Base-by-base conservation (phyloP, 371 early-diverging fungal species). In the Mortierella sp. region DNA sequence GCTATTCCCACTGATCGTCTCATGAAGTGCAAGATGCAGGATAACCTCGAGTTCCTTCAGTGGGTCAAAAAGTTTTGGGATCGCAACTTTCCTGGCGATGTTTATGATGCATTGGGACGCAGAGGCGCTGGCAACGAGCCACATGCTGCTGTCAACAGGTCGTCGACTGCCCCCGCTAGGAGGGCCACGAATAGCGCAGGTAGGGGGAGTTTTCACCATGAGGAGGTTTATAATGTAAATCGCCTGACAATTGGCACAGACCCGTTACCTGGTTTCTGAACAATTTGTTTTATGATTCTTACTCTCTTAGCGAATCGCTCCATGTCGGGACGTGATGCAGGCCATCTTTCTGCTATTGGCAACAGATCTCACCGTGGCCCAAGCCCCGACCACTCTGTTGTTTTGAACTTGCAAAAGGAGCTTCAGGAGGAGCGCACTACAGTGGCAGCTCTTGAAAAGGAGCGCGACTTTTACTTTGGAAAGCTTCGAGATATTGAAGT, bases 401-500 rank as follows among this genome's bases (percentile, higher is more conserved):
- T 79, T 45, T 58, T 74, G 69, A 41, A 53, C 36, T 61, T 79
- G 75, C 79, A 79, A 21, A 73, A 70, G 79, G 79, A 97, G 76
- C 81, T 94, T 28, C 84, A 89, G 22, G 95, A 96, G 76, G 85
- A 95, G 65, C 94, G 95, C 77, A 84, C 91, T 38, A 89, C 92
- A n/a, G 91, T 97, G 43, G 94, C 95, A 64, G 96, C 95, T 41
- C 90, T 96, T 43, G 97, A 97, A 84, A 96, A 94, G 86, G 98
- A 98, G 83, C 91, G 98, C 41, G 98, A 98, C 76, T 98, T 97
- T 80, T 98, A 98, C 82, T 98, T 96, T 82, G 84, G 87, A 53
- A 97, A 97, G 85, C 86, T 98, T 69, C 87, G 98, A 60, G 96
- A 96, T 72, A 95, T 98, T 82, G 98, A 98, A 79, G 90, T 97